These are phyloP conservation scores for Graphilbum fragrans DNA, from an alignment of 2,329 filamentous ascomycete species.

Conservation along the genomic window DNA sequence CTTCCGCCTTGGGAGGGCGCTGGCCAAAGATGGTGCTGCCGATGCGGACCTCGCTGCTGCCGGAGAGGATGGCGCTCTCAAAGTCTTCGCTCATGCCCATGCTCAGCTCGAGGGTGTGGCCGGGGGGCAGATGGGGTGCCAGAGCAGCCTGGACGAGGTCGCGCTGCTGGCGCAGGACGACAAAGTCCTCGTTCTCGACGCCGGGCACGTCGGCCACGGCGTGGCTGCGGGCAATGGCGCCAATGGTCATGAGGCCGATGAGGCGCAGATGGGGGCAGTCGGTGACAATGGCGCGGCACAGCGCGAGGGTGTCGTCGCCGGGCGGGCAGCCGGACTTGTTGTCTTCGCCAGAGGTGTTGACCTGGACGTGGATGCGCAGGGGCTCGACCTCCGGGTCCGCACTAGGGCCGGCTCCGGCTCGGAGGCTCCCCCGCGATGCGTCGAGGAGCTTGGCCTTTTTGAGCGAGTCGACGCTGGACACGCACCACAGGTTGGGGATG, in stretches of 20 bases:
- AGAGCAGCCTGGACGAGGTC: slow-evolving; percentile 47
- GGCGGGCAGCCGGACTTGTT: slow-evolving; percentile 75
- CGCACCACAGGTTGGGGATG: slow-evolving; percentile 81
- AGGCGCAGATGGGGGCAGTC: slow-evolving; percentile 63
- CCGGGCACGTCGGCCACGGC: slow-evolving; percentile 54
- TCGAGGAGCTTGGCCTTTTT: slow-evolving; percentile 84
- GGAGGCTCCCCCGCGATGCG: slow-evolving; percentile 34
- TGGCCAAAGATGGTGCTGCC: slow-evolving; percentile 90
- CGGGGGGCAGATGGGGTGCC: slow-evolving; percentile 31
- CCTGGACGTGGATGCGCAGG: slow-evolving; percentile 75
- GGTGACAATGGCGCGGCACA: slow-evolving; percentile 60
- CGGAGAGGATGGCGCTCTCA: slow-evolving; percentile 71
- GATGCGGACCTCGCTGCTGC: slow-evolving; percentile 80
- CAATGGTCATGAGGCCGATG: slow-evolving; percentile 91
- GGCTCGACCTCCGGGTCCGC: slow-evolving; percentile 19
- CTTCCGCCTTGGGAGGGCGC: slow-evolving; percentile 67
- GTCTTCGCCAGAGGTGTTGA: slow-evolving; percentile 87
- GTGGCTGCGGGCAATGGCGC: slow-evolving; percentile 76
- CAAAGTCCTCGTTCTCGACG: slow-evolving; percentile 83
- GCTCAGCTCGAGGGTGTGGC: slow-evolving; percentile 61
- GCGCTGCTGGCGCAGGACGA: slow-evolving; percentile 52
- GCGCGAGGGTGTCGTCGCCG: slow-evolving; percentile 40
- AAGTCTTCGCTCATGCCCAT: slow-evolving; percentile 99
- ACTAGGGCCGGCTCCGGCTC: background rate
- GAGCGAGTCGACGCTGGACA: slow-evolving; percentile 75